Evolutionary conservation across 1,139 yeast genomes (phyloP), one percentile per base, ranked within the genome.

Genomic region (Scheffersomyces insectosa): DNA sequence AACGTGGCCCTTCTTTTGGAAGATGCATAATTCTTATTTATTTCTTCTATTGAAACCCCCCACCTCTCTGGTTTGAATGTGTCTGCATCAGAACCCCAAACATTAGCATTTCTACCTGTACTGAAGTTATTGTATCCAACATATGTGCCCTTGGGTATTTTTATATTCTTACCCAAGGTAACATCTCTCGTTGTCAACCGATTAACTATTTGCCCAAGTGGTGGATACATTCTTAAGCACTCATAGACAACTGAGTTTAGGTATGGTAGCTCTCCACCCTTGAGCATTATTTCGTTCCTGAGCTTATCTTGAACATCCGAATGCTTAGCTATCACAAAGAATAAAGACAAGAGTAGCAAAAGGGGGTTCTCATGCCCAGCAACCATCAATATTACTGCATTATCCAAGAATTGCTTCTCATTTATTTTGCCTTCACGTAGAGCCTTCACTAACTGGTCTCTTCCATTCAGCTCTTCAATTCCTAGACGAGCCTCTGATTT

Each of bases 311-410:
- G 85, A 42, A 73, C 55, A 0, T 51, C 38, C 0, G 59, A 59
- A 39, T 61, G 42, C 46, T 79, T 80, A 1, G 79, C 78, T 30
- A 81, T 52, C 8, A 78, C 55, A 48, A 72, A 80, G 7, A 82
- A 52, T 3, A 77, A 52, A 0, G 84, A 77, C 1, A 77, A 70
- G 50, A 81, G 55, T 12, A 80, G 59, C 15, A 82, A 54, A 46
- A 79, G 80, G 0, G 87, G 87, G 46, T 82, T 82, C 50, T 82
- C 87, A 57, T 82, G 86, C 0, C 86, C 86, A 0, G 87, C 77
- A 37, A 82, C 78, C 62, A 81, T 63, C 3, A 80, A 62, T 25
- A 82, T 81, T 13, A 80, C 75, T n/a, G 80, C 70, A 57, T 82
- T 82, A 54, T 82, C 86, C 2, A 69, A 59, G 46, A 79, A 70